Evolutionary conservation across 1,139 yeast genomes (phyloP), one percentile per base, ranked within the genome.

Genomic region (Saccharomyces hybrid): DNA sequence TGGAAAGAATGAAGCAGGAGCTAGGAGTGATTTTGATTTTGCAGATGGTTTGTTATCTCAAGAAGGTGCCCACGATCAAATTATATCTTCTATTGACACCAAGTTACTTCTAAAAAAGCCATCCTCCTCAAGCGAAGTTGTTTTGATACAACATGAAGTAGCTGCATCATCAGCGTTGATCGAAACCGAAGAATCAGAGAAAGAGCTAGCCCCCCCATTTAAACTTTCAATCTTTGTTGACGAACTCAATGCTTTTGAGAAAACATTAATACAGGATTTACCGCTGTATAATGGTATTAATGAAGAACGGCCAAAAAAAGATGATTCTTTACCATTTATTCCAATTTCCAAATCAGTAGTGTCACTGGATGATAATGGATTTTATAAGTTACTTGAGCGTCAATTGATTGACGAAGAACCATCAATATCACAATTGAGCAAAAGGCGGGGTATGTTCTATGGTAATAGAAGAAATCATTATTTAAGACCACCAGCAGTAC

Each of bases 401-500:
- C 84, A 81, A 54, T 63, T 71, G 23, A 69, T 71, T 16, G 78
- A 76, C 29, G 70, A 68, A 0, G 76, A 74, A 23, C 72, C 70
- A 50, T 63, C 71, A 2, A 54, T 67, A 38, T 64, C 61, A 27
- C 69, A 68, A 42, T 54, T 69, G 41, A 68, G 71, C 49, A 68
- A 67, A 53, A 64, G 70, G 51, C 60, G 72, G 41, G 72, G 72
- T 2, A 63, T 69, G 64, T 69, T 69, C 57, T 67, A 62, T 55
- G 70, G 68, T 26, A 85, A 82, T 59, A 79, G 88, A 60, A 74
- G 85, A 51, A 79, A 81, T 57, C 83, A 82, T 56, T 66, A 67
- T 47, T 73, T 87, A 52, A 83, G 84, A 60, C 95, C 98, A 0
- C 99, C 98, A 4, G 80, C 82, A 54, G 98, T 97, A 0, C 98